Percentiles rank a stretch among this genome's conserved stretches.
These are phyloP conservation scores for Hemisphaericaspora nanyangensis DNA, from an alignment of 805 yeast genomes.

Conservation along the genomic window DNA sequence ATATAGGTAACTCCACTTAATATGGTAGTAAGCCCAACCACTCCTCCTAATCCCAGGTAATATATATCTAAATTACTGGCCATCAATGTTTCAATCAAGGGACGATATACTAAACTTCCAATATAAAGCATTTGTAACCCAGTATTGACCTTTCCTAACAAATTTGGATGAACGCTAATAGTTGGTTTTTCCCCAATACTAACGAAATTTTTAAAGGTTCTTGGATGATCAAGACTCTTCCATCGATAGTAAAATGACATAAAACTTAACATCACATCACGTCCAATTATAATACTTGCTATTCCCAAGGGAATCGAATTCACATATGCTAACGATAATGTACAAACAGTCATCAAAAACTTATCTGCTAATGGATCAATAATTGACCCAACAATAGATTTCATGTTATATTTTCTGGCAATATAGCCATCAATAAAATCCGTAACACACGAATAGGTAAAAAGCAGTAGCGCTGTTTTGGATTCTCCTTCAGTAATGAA, in stretches of 20 bases:
- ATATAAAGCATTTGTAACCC: slow-evolving; percentile 89
- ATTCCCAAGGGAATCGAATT: slow-evolving; percentile 63
- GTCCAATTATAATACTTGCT: slow-evolving; percentile 72
- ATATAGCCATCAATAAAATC: slow-evolving; percentile 90
- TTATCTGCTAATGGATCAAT: slow-evolving; percentile 97
- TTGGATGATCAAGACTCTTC: slow-evolving; percentile 70
- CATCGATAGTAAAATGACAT: slow-evolving; percentile 73
- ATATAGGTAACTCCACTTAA: slow-evolving; percentile 77
- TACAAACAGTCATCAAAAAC: slow-evolving; percentile 79
- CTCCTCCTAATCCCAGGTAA: slow-evolving; percentile 23
- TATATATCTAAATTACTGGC: slow-evolving; percentile 8
- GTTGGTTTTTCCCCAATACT: slow-evolving; percentile 71
- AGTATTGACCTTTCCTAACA: slow-evolving; percentile 84
- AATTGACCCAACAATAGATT: slow-evolving; percentile 82
- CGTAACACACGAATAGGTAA: slow-evolving; percentile 82
- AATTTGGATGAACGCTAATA: slow-evolving; percentile 85
- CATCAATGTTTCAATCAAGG: slow-evolving; percentile 24
- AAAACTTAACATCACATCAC: slow-evolving; percentile 71
- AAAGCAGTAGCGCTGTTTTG: slow-evolving; percentile 63
- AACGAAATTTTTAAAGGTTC: slow-evolving; percentile 66
- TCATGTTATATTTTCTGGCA: slow-evolving; percentile 75
- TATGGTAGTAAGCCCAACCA: slow-evolving; percentile 57
- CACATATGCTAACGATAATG: slow-evolving; percentile 67
- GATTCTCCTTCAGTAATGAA: slow-evolving; percentile 63
- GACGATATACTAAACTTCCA: slow-evolving; percentile 42